A percentile compares a stretch with the other conserved stretches of the same genome.
phyloP scores from a whole-genome alignment of 768 basidiomycete genomes.

The Leccinum olivaceopallidum region DNA sequence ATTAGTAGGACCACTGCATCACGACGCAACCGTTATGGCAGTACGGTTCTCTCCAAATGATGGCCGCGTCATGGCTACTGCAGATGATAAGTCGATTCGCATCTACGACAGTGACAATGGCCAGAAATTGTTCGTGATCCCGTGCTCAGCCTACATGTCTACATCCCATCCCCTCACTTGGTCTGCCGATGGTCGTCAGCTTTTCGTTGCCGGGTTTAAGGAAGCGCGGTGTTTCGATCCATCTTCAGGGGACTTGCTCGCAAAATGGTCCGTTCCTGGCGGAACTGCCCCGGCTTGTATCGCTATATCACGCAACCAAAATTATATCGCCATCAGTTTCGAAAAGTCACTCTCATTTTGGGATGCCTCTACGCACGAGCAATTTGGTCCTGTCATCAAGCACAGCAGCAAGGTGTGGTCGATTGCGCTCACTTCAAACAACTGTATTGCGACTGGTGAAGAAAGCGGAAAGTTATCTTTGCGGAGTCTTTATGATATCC shows the following conservation, averaged over 20 bases:
- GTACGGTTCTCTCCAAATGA: neutral
- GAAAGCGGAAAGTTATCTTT: neutral
- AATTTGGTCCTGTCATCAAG: neutral
- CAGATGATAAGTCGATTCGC: neutral
- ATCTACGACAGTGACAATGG: neutral
- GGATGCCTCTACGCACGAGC: neutral
- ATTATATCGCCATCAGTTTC: neutral
- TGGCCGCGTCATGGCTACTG: neutral
- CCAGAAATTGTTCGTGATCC: neutral
- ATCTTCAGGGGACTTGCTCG: neutral
- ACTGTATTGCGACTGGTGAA: neutral
- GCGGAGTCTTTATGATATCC: neutral
- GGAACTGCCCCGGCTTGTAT: neutral
- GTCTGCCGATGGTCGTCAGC: neutral
- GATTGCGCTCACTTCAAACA: neutral
- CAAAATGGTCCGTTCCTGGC: neutral
- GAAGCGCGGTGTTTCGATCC: neutral
- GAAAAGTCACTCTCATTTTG: constrained; percentile 1
- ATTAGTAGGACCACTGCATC: neutral
- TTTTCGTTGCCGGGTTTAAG: neutral
- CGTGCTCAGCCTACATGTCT: neutral
- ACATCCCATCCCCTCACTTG: neutral
- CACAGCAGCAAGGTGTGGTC: neutral
- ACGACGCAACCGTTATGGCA: neutral
- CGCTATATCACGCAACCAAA: neutral